These are phyloP conservation scores for Podospora anserina DNA, from an alignment of 495 filamentous ascomycete species.

Conservation along the genomic window DNA sequence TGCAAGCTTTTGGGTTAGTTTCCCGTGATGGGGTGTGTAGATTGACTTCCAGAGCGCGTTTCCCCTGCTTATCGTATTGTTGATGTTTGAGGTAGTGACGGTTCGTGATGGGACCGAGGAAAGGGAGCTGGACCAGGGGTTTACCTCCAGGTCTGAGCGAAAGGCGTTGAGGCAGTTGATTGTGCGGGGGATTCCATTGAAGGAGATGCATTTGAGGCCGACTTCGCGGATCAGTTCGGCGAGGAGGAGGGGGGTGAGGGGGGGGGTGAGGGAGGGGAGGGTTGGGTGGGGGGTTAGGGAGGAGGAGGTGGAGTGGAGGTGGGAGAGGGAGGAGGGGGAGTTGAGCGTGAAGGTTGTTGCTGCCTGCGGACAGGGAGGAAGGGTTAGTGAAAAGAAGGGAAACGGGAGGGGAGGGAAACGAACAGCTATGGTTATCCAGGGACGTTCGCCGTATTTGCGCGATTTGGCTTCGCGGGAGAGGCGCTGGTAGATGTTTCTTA, in stretches of 20 bases:
- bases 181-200: conserved; percentile 78
- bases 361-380: conserved; percentile 23
- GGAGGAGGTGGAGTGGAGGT: conserved; percentile 42
- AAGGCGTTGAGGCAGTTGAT: conserved; percentile 76
- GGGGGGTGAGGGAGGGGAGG: conserved; percentile 35
- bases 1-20: conserved; percentile 63
- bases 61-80: conserved; percentile 53
- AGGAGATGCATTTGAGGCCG: conserved; percentile 77
- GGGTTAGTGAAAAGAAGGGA: not conserved
- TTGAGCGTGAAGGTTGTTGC: conserved; percentile 40
- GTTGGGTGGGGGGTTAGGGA: conserved; percentile 43
- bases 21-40: conserved; percentile 66
- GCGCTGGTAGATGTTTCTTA: conserved; percentile 56
- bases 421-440: conserved; percentile 67
- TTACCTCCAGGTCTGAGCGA: conserved; percentile 48
- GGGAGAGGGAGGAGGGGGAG: conserved; percentile 33
- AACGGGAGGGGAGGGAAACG: conserved; percentile 15
- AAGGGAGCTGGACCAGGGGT: conserved; percentile 44
- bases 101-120: conserved; percentile 50
- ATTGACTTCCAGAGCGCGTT: conserved; percentile 65
- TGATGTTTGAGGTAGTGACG: conserved; percentile 48
- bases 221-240: conserved; percentile 77
- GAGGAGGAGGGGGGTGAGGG: conserved; percentile 44
- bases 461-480: conserved; percentile 54
- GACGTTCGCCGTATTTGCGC: conserved; percentile 54